These are phyloP conservation scores for Trametes cubensis DNA, from an alignment of 768 basidiomycete species.

Conservation along the genomic window DNA sequence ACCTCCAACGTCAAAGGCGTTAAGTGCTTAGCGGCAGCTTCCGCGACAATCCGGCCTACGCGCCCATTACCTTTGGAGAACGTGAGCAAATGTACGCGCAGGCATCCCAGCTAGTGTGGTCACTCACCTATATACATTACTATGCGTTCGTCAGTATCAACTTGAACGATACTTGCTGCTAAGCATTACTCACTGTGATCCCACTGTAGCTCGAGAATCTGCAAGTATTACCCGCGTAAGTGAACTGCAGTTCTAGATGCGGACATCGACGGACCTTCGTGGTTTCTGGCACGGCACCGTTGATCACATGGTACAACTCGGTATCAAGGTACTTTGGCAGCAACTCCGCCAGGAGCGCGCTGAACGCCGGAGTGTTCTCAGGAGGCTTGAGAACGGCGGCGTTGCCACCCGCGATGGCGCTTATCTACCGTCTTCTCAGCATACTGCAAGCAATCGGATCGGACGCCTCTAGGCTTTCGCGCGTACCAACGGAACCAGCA, in stretches of 20 bases:
- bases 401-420: constrained; percentile 80
- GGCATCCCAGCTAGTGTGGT: too few relatives aligned
- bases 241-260: too few relatives aligned
- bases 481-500: constrained; percentile 60
- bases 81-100: constrained; percentile 33
- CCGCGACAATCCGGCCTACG: constrained; percentile 66
- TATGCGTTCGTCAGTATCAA: constrained; percentile 25
- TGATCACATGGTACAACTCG: constrained; percentile 62
- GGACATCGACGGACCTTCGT: constrained; percentile 54
- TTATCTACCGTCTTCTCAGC: constrained; percentile 32
- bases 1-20: constrained; percentile 71
- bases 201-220: constrained; percentile 74
- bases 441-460: not conserved
- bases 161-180: not conserved
- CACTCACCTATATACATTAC: constrained; percentile 59
- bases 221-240: not conserved
- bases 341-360: constrained; percentile 64
- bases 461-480: not conserved
- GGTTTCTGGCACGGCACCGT: constrained; percentile 69
- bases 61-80: constrained; percentile 39
- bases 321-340: constrained; percentile 75
- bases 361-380: constrained; percentile 60
- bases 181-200: constrained; percentile 45
- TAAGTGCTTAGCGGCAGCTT: constrained; percentile 78
- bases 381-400: constrained; percentile 74